A percentile compares a stretch with the other conserved stretches of the same genome.
phyloP scores from a whole-genome alignment of 2,329 filamentous ascomycete species.

The Dothideomycetes sp. region DNA sequence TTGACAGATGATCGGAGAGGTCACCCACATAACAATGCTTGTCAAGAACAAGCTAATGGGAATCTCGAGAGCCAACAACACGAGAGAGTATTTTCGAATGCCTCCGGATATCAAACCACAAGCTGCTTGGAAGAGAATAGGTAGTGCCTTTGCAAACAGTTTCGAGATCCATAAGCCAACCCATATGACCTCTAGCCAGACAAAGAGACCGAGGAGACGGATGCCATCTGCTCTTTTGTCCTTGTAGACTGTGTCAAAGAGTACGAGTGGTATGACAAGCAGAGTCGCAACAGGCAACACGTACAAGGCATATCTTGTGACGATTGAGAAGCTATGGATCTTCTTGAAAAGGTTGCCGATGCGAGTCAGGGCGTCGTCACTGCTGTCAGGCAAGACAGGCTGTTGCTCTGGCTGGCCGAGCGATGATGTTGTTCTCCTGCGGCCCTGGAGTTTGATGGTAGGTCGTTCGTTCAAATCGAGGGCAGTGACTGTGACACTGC shows the following conservation, averaged over 20 bases:
- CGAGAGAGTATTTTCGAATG: constrained; percentile 60
- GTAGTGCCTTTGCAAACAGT: constrained; percentile 52
- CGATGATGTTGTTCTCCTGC: constrained; percentile 6
- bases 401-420: neutral
- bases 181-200: constrained; percentile 64
- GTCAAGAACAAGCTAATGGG: constrained; percentile 61
- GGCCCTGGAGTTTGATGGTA: constrained; percentile 5
- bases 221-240: constrained; percentile 24
- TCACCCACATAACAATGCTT: constrained; percentile 53
- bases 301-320: constrained; percentile 60
- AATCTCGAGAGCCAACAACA: constrained; percentile 55
- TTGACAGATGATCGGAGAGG: constrained; percentile 40
- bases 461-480: constrained; percentile 2
- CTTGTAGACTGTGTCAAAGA: constrained; percentile 29
- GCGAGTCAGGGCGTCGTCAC: constrained; percentile 49
- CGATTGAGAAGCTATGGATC: constrained; percentile 53
- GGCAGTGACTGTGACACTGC: constrained; percentile 2
- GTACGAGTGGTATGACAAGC: constrained; percentile 53
- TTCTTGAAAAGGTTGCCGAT: constrained; percentile 59
- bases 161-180: constrained; percentile 59
- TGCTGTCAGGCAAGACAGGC: constrained; percentile 30
- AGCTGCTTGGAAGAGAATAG: constrained; percentile 57
- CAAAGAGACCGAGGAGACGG: constrained; percentile 52
- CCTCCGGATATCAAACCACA: constrained; percentile 60
- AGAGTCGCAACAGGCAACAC: constrained; percentile 54